Percentiles rank a stretch among this genome's conserved stretches.
phyloP scores from a whole-genome alignment of 1,284 basidiomycete species.

The Ustilago vetiveriae region DNA sequence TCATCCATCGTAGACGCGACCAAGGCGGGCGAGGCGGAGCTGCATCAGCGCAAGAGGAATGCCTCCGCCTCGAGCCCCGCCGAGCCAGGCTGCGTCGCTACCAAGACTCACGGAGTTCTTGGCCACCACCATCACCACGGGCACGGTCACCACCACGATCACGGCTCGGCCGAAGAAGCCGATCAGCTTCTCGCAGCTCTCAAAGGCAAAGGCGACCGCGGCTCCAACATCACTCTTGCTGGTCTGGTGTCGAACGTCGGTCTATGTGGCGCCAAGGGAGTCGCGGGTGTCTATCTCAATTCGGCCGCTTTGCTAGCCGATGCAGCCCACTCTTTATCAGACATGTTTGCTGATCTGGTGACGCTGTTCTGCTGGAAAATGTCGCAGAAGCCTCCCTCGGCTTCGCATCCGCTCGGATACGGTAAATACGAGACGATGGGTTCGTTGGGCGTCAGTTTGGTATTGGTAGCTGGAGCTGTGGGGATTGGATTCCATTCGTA shows the following conservation, averaged over 20 bases:
- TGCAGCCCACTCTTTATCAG: conserved; percentile 88
- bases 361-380: conserved; percentile 91
- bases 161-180: conserved; percentile 66
- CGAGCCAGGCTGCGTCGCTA: neutral
- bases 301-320: conserved; percentile 92
- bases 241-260: conserved; percentile 87
- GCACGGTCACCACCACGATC: conserved; percentile 51
- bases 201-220: conserved; percentile 59
- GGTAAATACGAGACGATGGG: conserved; percentile 93
- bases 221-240: conserved; percentile 67
- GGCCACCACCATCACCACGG: conserved; percentile 25
- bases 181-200: conserved; percentile 64
- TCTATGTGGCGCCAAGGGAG: conserved; percentile 83
- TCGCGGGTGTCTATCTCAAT: conserved; percentile 71
- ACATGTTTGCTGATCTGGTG: conserved; percentile 89
- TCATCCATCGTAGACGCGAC: conserved; percentile 21
- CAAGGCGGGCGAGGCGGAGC: conserved; percentile 21
- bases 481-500: conserved; percentile 93
- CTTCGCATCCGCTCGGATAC: conserved; percentile 83
- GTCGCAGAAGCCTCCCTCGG: conserved; percentile 80
- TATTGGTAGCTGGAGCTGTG: conserved; percentile 82
- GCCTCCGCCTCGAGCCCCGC: neutral
- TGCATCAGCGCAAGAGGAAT: conserved; percentile 21
- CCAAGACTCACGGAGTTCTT: conserved; percentile 13
- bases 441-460: conserved; percentile 81